Percentiles rank a stretch among this genome's conserved stretches.
Evolutionary conservation across 164 flowering plant species (phyloP).

Genomic region (Annona squamosa): DNA sequence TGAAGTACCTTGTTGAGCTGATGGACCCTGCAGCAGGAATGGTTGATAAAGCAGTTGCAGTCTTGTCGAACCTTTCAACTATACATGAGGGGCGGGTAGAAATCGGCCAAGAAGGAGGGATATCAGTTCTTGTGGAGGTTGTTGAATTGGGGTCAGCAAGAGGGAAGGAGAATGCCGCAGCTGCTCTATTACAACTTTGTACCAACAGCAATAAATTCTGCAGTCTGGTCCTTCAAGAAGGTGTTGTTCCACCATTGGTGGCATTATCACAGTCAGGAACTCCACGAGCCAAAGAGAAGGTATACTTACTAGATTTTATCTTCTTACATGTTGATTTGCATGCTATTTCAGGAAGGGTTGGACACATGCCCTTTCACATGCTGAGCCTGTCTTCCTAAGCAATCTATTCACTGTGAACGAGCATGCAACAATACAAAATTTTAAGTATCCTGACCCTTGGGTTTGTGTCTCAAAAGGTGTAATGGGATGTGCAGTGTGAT

Average conservation of each 20-base stretch:
- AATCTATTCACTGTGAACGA: too few relatives aligned
- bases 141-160: constrained; percentile 93
- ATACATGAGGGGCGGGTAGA: constrained; percentile 72
- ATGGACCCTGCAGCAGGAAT: constrained; percentile 97
- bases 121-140: constrained; percentile 84
- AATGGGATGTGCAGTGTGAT: too few relatives aligned
- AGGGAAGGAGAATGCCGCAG: constrained; percentile 96
- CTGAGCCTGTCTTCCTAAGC: neutral
- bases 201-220: constrained; percentile 60
- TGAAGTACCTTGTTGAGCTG: constrained; percentile 77
- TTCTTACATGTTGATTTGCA: neutral
- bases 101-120: constrained; percentile 75
- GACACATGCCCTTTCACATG: neutral
- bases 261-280: constrained; percentile 89
- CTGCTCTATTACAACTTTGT: constrained; percentile 84
- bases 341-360: neutral
- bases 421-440: too few relatives aligned
- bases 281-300: constrained; percentile 93
- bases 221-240: constrained; percentile 80
- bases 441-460: too few relatives aligned
- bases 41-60: constrained; percentile 98
- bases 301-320: constrained; percentile 15
- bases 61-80: constrained; percentile 89
- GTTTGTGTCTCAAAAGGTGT: too few relatives aligned
- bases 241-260: constrained; percentile 91